Evolutionary conservation across 2,329 filamentous ascomycete species (phyloP).

Genomic region (Ceratocystiopsis minuta): DNA sequence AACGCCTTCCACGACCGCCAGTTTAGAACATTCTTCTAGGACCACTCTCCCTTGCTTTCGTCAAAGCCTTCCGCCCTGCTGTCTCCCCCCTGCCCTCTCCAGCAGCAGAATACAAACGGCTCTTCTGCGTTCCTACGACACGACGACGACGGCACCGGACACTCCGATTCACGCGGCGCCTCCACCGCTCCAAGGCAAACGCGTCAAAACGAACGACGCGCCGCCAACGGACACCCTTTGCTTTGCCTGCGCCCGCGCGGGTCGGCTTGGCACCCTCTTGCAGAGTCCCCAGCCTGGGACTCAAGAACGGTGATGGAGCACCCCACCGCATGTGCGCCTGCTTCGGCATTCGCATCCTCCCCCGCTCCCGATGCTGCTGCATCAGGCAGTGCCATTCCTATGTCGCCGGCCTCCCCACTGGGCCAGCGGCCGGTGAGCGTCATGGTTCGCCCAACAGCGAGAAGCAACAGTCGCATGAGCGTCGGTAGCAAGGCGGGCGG

Average conservation of each 20-base stretch:
- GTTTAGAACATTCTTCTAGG: no score
- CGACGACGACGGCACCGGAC: no score
- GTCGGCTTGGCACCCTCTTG: not conserved
- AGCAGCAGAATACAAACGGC: no score
- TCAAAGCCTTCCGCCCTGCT: no score
- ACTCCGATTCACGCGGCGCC: no score
- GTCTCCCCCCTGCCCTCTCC: no score
- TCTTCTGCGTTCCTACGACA: no score
- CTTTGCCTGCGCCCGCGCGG: conserved; percentile 1
- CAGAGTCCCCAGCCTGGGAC: no score
- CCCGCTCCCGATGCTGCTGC: not conserved
- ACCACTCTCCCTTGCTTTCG: no score
- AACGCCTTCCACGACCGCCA: no score
- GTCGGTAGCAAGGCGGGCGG: conserved; percentile 59
- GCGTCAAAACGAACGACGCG: conserved; percentile 3
- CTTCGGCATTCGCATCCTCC: not conserved
- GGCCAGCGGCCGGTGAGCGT: conserved; percentile 58
- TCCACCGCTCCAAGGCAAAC: no score
- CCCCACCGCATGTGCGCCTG: not conserved
- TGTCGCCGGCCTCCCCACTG: conserved; percentile 38
- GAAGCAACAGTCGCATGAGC: conserved; percentile 75
- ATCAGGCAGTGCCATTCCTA: conserved; percentile 22
- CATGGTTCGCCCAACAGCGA: conserved; percentile 52
- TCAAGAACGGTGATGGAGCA: conserved; percentile 4
- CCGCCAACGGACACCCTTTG: conserved; percentile 6